Evolutionary conservation across 805 yeast genomes (phyloP), one percentile per base, ranked within the genome.

Genomic region (Metschnikowia baotianmanensis): DNA sequence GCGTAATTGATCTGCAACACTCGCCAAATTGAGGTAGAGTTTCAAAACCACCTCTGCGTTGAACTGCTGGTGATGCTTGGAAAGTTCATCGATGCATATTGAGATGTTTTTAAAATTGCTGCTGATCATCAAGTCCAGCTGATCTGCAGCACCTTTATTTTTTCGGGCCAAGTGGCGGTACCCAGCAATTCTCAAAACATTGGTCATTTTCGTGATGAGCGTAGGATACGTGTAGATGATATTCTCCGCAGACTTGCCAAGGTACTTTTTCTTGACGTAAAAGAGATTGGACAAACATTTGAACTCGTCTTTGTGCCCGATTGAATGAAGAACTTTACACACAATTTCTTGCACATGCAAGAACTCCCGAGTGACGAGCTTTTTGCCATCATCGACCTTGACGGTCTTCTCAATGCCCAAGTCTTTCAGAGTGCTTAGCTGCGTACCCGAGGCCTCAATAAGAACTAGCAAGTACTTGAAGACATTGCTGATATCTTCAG

Each of bases 161-260:
- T 73, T 36, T 23, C 43, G 37, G 24, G 25, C 20, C 22, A 54
- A 42, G 4, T 45, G 46, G 7, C 58, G 51, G 17, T 53, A 53
- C 2, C 73, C 72, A 9, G 61, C 56, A 7, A 65, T 67, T 51
- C 86, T 75, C 21, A 86, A 73, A 18, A 85, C 62, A 54, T 72
- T 75, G 51, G 88, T 68, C 16, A 82, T 74, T 37, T 72, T 72
- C 38, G 80, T 72, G 20, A 89, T 76, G 30, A 91, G 63, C 1
- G 96, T 76, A 4, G 96, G 95, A 57, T 82, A 86, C 0, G 93
- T 83, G 56, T 72, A 79, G 46, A 73, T 73, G 31, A 80, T 73
- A 48, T 80, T 78, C 24, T 61, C 66, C 1, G 72, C 71, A n/a
- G 83, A 83, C 25, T 73, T 72, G 37, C 71, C 61, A 38, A 86